A percentile compares a stretch with the other conserved stretches of the same genome.
Conservation (phyloP, 306 rosid genomes). For the Calophaca sinica region DNA sequence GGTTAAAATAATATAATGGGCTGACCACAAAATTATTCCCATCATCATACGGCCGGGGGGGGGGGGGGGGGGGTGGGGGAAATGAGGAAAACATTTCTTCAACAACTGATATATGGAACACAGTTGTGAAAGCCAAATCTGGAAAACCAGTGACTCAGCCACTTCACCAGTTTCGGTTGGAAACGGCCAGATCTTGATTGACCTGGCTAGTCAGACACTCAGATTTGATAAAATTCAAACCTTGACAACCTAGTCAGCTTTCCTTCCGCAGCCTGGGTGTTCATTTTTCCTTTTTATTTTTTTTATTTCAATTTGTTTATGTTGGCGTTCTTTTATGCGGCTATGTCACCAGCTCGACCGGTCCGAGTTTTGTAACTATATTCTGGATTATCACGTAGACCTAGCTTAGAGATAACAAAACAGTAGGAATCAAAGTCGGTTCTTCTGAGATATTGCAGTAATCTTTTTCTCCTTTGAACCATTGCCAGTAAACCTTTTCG, state of each 20-base stretch:
- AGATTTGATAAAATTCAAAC: not conserved
- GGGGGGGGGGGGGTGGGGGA: too few relatives aligned
- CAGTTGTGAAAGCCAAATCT: constrained; percentile 5
- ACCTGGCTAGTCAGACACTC: constrained; percentile 21
- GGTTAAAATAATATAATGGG: constrained; percentile 2
- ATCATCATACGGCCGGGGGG: too few relatives aligned
- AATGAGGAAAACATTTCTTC: constrained; percentile 27
- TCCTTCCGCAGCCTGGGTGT: constrained; percentile 2
- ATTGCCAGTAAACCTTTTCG: constrained; percentile 82
- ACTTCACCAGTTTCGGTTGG: constrained; percentile 22
- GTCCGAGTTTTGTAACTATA: constrained; percentile 31
- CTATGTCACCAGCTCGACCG: not conserved
- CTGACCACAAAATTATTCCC: constrained; percentile 27
- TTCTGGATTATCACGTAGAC: constrained; percentile 89
- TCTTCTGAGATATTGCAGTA: constrained; percentile 86
- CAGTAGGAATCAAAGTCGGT: constrained; percentile 96
- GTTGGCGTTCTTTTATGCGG: not conserved
- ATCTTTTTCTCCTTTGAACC: constrained; percentile 86
- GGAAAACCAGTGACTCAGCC: constrained; percentile 10
- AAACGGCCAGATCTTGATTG: constrained; percentile 2
- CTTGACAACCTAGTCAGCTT: not conserved
- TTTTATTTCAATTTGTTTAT: not conserved
- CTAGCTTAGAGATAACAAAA: constrained; percentile 78
- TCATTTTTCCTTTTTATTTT: not conserved
- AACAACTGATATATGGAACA: constrained; percentile 44